Evolutionary conservation across 1,139 yeast species (phyloP).

Genomic region (Yamadazyma triangularis): DNA sequence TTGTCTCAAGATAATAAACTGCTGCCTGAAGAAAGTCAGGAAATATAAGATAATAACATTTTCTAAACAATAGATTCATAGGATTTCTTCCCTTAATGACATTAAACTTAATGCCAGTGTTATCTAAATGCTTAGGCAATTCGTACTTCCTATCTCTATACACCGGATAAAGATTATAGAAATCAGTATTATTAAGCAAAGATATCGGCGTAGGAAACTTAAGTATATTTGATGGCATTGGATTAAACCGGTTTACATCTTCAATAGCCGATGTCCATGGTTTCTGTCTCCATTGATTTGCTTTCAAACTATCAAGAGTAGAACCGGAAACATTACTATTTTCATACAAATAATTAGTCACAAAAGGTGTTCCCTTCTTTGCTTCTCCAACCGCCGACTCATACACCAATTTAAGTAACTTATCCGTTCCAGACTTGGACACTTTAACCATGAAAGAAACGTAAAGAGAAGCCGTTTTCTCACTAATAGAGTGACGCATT

Average conservation of each 20-base stretch:
- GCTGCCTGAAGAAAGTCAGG: conserved; percentile 45
- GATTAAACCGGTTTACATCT: conserved; percentile 10
- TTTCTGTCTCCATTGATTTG: conserved; percentile 28
- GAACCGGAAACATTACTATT: conserved; percentile 4
- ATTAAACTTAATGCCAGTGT: conserved; percentile 21
- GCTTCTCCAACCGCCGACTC: conserved; percentile 14
- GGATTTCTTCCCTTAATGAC: conserved; percentile 49
- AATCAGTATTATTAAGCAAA: conserved; percentile 33
- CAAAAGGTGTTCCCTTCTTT: conserved; percentile 22
- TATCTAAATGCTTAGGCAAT: conserved; percentile 16
- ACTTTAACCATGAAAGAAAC: not conserved
- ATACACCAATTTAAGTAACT: conserved; percentile 1
- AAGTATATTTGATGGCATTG: conserved; percentile 27
- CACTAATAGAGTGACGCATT: too few relatives aligned
- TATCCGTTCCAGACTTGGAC: not conserved
- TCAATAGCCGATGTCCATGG: conserved; percentile 22
- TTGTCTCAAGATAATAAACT: conserved; percentile 45
- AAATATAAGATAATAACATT: conserved; percentile 52
- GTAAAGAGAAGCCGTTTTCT: too few relatives aligned
- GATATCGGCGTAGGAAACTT: conserved; percentile 33
- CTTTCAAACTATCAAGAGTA: conserved; percentile 25
- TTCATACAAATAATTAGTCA: conserved; percentile 23
- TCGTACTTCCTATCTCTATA: conserved; percentile 25
- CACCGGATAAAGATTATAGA: conserved; percentile 32
- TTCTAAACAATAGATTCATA: conserved; percentile 34